Conservation (phyloP, 371 early-diverging fungal genomes). For the Saksenaea vasiformis region DNA sequence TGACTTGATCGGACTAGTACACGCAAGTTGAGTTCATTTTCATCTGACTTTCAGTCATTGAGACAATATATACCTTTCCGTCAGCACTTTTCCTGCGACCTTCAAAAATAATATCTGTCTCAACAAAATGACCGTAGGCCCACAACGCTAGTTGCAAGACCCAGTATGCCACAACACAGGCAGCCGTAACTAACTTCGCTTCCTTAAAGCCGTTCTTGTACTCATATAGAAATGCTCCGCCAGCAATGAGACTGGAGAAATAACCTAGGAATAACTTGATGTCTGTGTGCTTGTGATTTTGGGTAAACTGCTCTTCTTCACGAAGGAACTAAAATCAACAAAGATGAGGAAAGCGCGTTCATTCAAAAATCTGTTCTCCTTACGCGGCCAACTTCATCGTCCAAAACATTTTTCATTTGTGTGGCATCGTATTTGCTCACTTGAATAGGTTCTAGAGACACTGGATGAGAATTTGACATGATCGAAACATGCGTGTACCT, state of each 20-base stretch:
- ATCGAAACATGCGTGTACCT: no score
- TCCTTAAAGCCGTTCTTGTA: slow-evolving; percentile 40
- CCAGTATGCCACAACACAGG: slow-evolving; percentile 39
- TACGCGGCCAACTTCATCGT: slow-evolving; percentile 48
- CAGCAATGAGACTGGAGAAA: slow-evolving; percentile 42
- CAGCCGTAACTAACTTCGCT: slow-evolving; percentile 25
- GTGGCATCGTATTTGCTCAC: slow-evolving; percentile 41
- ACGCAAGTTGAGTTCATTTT: not conserved
- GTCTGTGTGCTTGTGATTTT: slow-evolving; percentile 41
- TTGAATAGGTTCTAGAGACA: slow-evolving; percentile 26
- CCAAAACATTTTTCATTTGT: slow-evolving; percentile 43
- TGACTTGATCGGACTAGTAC: slow-evolving; percentile 20
- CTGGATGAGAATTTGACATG: not conserved
- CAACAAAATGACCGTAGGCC: slow-evolving; percentile 29
- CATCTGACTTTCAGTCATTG: not conserved
- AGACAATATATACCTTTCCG: slow-evolving; percentile 21
- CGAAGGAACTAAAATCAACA: slow-evolving; percentile 18
- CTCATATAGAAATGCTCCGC: slow-evolving; percentile 37
- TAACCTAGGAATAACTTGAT: slow-evolving; percentile 45
- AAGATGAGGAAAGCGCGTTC: not conserved
- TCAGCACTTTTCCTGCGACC: slow-evolving; percentile 27
- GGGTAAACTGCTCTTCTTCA: slow-evolving; percentile 20
- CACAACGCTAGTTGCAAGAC: slow-evolving; percentile 24
- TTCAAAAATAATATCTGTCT: slow-evolving; percentile 40
- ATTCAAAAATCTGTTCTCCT: not conserved